These are phyloP conservation scores for Paraconiothyrium brasiliense DNA, from an alignment of 2,329 filamentous ascomycete genomes.

Conservation along the genomic window DNA sequence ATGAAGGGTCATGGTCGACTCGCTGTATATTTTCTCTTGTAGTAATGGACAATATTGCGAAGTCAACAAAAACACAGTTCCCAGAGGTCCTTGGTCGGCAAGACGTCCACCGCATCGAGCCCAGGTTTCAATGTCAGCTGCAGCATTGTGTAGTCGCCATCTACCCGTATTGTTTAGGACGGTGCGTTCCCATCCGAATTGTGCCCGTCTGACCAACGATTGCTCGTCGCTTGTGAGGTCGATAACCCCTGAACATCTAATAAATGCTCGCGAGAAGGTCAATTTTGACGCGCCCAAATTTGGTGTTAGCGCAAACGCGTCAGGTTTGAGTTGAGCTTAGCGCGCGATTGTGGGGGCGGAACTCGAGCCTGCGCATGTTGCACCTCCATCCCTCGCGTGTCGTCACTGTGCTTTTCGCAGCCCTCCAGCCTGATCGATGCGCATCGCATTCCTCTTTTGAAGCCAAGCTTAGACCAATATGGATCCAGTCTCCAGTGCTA, in stretches of 20 bases:
- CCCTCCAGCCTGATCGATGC: not conserved
- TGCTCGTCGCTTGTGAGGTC: too few species aligned
- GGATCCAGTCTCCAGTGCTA: slow-evolving; percentile 4
- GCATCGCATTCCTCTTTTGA: not conserved
- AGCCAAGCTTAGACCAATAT: not conserved
- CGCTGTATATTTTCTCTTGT: not conserved
- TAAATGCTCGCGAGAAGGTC: too few species aligned
- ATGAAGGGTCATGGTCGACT: not conserved
- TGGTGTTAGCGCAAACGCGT: not conserved
- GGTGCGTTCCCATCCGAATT: too few species aligned
- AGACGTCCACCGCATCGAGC: too few species aligned
- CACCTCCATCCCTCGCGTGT: not conserved
- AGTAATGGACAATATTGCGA: too few species aligned
- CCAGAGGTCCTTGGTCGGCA: too few species aligned
- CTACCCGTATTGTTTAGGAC: too few species aligned
- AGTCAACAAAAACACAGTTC: too few species aligned
- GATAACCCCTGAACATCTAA: too few species aligned
- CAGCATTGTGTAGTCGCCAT: too few species aligned
- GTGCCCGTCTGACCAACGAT: too few species aligned
- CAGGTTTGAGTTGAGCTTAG: not conserved
- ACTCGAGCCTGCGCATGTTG: not conserved
- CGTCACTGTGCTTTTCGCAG: slow-evolving; percentile 1
- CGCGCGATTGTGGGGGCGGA: slow-evolving; percentile 6
- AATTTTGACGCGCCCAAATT: not conserved
- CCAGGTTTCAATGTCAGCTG: too few species aligned